Evolutionary conservation across 1,139 yeast genomes (phyloP), one percentile per base, ranked within the genome.

Genomic region (Arxiozyma telluris): DNA sequence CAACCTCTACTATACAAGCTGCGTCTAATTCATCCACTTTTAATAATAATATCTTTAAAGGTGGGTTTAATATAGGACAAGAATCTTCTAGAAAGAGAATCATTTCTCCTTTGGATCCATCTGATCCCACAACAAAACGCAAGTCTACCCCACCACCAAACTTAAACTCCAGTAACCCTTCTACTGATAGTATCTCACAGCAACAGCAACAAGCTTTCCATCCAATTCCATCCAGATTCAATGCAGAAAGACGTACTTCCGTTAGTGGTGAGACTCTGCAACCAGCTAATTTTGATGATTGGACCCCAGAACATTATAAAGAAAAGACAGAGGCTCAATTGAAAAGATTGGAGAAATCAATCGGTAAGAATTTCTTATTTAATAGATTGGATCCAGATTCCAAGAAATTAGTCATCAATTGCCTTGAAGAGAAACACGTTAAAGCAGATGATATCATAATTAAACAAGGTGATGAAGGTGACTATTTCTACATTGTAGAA

Each of bases 391-490:
- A 82, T 64, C 78, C 77, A 49, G 87, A 82, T 59, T 80, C 95
- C 7, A 77, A 87, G 63, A 81, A 79, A 59, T 82, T 93, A 17
- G 94, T 93, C 45, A 80, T 93, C 53, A 80, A 82, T 61, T 95
- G 97, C 21, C 77, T 93, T 60, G 81, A 85, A 61, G 93, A 87
- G 67, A 87, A 86, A 65, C 71, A 73, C 52, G 81, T 83, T 52
- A 65, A 78, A 6, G 76, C 79, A 54, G 87, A 82, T 54, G 73
- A 81, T 12, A 83, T 81, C 61, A 85, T 93, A 58, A 91, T 93
- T 65, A 81, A 76, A 62, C 98, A 93, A 72, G 98, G 98, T 54
- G 98, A 90, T 67, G 96, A 88, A 68, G 98, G 98, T 61, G 97
- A 93, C 71, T 93, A 76, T 70, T 90, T 93, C 69, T 93, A 91